These are phyloP conservation scores for Botrytis sinoallii DNA, from an alignment of 2,329 filamentous ascomycete genomes.

Conservation along the genomic window DNA sequence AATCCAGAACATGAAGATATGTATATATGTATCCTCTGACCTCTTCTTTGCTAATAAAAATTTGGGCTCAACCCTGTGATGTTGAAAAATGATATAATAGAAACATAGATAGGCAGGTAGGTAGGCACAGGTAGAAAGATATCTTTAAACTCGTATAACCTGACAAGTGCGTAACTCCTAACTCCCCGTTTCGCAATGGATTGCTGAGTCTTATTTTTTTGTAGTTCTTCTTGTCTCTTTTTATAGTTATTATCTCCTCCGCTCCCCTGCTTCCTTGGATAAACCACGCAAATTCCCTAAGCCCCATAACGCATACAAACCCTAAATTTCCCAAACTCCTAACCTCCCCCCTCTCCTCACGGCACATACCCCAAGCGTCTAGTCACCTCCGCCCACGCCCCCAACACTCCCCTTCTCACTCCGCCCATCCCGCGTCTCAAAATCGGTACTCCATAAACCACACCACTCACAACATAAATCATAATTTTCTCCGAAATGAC, in stretches of 20 bases:
- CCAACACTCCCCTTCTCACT: neutral
- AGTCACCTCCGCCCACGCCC: neutral
- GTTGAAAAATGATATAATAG: no score
- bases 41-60: neutral
- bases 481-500: neutral
- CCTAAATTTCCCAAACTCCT: no score
- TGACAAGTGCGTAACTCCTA: neutral
- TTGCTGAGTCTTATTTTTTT: neutral
- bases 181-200: neutral
- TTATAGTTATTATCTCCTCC: no score
- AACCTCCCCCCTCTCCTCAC: no score
- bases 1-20: neutral
- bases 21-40: neutral
- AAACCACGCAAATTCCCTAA: neutral
- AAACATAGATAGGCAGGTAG: no score
- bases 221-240: no score
- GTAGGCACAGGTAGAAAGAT: no score
- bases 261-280: neutral
- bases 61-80: no score
- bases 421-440: neutral
- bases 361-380: neutral
- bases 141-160: neutral
- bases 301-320: no score
- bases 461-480: neutral
- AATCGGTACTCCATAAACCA: neutral